Conservation (phyloP, 192 early-diverging fungal genomes). For the Linnemannia exigua region DNA sequence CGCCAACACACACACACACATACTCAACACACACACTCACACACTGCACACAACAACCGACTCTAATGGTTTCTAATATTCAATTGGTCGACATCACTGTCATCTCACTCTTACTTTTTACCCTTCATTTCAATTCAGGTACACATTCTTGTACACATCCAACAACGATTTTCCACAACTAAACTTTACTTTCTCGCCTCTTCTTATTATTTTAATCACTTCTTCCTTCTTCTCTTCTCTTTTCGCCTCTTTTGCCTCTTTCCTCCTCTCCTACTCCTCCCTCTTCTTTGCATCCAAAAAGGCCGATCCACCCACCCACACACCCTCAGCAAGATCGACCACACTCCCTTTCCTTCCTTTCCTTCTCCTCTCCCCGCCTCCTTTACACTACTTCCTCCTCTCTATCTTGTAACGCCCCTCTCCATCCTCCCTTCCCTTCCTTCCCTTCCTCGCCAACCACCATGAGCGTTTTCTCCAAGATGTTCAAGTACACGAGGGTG, state of each 20-base stretch:
- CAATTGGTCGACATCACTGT: neutral
- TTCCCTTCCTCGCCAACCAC: neutral
- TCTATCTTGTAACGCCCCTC: neutral
- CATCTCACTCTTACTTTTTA: no score
- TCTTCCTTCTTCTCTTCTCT: neutral
- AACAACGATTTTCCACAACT: neutral
- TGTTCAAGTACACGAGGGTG: conserved; percentile 46
- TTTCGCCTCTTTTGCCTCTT: conserved; percentile 5
- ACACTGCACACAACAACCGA: neutral
- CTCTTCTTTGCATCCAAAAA: conserved; percentile 1
- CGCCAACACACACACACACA: no score
- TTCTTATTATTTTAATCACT: neutral
- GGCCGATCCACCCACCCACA: conserved; percentile 9
- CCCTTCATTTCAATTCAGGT: neutral
- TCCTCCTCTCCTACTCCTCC: neutral
- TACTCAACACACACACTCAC: no score
- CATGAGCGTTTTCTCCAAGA: conserved; percentile 27
- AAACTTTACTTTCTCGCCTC: neutral
- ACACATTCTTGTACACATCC: neutral
- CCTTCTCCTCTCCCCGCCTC: neutral
- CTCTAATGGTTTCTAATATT: neutral
- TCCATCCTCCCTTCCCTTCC: neutral
- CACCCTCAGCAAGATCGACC: neutral
- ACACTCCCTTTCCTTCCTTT: neutral
- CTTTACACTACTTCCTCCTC: no score